phyloP scores from a whole-genome alignment of 441 rosid genomes.

The Gossypium lobatum region DNA sequence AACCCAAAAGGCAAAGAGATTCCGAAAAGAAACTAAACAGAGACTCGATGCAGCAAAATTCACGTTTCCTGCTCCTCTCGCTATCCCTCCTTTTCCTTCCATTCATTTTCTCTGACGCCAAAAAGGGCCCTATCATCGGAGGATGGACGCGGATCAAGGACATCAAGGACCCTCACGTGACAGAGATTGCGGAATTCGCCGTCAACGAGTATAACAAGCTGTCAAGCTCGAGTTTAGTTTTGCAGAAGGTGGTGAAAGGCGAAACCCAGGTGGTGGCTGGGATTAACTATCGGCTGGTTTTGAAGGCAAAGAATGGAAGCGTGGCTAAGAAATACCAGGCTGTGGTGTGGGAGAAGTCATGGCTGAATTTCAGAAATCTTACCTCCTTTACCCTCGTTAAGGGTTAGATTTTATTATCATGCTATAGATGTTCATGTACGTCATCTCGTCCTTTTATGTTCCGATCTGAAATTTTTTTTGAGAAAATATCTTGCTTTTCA shows the following conservation, averaged over 20 bases:
- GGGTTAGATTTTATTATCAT: background rate
- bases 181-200: conserved; percentile 38
- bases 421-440: background rate
- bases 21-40: no score
- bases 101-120: conserved; percentile 10
- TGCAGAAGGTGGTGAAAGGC: conserved; percentile 40
- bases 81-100: conserved; percentile 16
- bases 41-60: background rate
- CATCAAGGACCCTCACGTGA: conserved; percentile 35
- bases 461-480: no score
- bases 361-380: conserved; percentile 40
- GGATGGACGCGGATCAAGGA: conserved; percentile 50
- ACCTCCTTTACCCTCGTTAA: conserved; percentile 35
- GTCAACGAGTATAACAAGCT: conserved; percentile 37
- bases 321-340: no score
- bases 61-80: background rate
- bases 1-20: background rate
- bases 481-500: no score
- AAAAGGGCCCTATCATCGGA: conserved; percentile 6
- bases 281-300: conserved; percentile 35
- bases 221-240: conserved; percentile 22
- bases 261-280: conserved; percentile 62
- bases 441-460: background rate
- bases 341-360: conserved; percentile 53
- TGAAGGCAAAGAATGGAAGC: no score